A percentile compares a stretch with the other conserved stretches of the same genome.
Evolutionary conservation across 139 green algal genomes (phyloP).

Genomic region (Haematococcus lacustris): DNA sequence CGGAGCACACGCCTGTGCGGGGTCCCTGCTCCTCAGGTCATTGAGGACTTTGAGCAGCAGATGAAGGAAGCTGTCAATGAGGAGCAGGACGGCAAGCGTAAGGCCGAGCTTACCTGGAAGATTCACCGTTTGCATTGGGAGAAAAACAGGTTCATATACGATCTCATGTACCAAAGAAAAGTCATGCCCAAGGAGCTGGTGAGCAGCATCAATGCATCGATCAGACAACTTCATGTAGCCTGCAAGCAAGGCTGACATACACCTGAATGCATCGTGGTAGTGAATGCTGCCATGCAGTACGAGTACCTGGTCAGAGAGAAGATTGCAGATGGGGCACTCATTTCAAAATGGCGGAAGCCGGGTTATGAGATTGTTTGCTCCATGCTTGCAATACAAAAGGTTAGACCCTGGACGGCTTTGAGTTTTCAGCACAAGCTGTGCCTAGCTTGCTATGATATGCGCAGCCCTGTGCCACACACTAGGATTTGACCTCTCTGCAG

Average conservation of each 20-base stretch:
- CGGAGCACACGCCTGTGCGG: no score
- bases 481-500: no score
- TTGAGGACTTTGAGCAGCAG: conserved; percentile 89
- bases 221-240: no score
- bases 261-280: no score
- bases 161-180: conserved; percentile 93
- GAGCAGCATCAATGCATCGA: no score
- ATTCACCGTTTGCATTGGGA: conserved; percentile 89
- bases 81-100: conserved; percentile 84
- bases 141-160: conserved; percentile 93
- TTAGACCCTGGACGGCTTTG: no score
- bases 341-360: conserved; percentile 92
- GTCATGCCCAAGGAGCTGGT: conserved; percentile 75
- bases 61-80: conserved; percentile 92
- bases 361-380: conserved; percentile 95
- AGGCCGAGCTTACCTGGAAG: conserved; percentile 80
- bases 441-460: no score
- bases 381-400: conserved; percentile 89
- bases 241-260: no score
- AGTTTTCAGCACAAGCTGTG: no score
- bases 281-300: conserved; percentile 56
- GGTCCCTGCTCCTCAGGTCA: no score
- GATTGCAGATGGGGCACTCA: conserved; percentile 82
- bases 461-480: no score
- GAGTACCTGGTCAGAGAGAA: conserved; percentile 88